Conservation (phyloP, 208 protist genomes). For the Angomonas deanei region DNA sequence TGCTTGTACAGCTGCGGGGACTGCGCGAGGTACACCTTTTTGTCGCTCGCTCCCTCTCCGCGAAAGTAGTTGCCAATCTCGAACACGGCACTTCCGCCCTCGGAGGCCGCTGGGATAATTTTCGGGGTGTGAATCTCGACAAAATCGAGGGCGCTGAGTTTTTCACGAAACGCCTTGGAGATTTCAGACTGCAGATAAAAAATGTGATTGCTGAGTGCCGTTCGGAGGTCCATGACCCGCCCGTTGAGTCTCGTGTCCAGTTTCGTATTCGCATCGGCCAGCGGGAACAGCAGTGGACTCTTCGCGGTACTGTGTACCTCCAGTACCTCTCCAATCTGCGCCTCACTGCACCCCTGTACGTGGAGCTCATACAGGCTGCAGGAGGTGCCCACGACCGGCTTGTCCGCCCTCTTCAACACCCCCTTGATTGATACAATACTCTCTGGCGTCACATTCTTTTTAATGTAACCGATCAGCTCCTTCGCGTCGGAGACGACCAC, state of each 20-base stretch:
- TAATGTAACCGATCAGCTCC: not conserved
- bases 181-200: conserved; percentile 89
- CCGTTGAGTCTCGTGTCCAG: conserved; percentile 95
- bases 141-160: conserved; percentile 86
- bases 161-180: conserved; percentile 80
- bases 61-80: conserved; percentile 69
- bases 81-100: conserved; percentile 90
- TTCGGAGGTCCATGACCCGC: conserved; percentile 95
- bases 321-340: conserved; percentile 5
- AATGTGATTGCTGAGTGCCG: conserved; percentile 89
- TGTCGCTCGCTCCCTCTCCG: not conserved
- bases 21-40: conserved; percentile 95
- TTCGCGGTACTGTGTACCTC: conserved; percentile 14
- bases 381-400: conserved; percentile 37
- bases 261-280: conserved; percentile 74
- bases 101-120: conserved; percentile 92
- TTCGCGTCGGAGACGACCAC: not conserved
- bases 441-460: conserved; percentile 47
- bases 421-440: conserved; percentile 66
- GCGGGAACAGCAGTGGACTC: conserved; percentile 77
- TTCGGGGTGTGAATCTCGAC: conserved; percentile 99
- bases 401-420: conserved; percentile 19
- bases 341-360: conserved; percentile 35
- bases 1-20: conserved; percentile 99
- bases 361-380: conserved; percentile 58